A percentile compares a stretch with the other conserved stretches of the same genome.
These are phyloP conservation scores for Phialophora macrospora DNA, from an alignment of 2,329 filamentous ascomycete species.

Conservation along the genomic window DNA sequence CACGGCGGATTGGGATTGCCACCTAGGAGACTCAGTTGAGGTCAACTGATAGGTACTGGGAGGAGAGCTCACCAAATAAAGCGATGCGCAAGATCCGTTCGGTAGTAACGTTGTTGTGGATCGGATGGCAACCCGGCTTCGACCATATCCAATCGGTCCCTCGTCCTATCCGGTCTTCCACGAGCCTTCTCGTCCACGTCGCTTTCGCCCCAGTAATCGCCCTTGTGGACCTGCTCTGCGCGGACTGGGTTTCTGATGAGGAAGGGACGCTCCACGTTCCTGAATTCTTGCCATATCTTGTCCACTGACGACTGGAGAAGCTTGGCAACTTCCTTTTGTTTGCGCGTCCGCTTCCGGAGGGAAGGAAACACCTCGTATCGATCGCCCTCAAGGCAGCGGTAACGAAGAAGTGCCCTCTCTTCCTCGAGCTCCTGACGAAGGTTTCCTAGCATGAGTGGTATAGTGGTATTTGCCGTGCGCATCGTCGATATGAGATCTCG, in stretches of 20 bases:
- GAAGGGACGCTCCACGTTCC: constrained; percentile 35
- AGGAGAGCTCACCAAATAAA: constrained; percentile 31
- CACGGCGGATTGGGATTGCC: constrained; percentile 32
- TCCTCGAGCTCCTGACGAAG: constrained; percentile 35
- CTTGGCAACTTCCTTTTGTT: constrained; percentile 21
- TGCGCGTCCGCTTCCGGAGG: constrained; percentile 22
- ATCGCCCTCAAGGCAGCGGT: constrained; percentile 34
- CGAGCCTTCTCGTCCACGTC: constrained; percentile 29
- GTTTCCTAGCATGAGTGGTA: constrained; percentile 36
- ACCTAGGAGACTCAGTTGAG: constrained; percentile 20
- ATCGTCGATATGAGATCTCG: constrained; percentile 34
- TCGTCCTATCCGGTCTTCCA: constrained; percentile 21
- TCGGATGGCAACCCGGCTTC: constrained; percentile 32
- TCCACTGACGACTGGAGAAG: constrained; percentile 32
- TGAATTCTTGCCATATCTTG: constrained; percentile 35
- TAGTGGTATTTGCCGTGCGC: constrained; percentile 28
- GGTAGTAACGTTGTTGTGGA: constrained; percentile 31
- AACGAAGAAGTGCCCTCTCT: constrained; percentile 30
- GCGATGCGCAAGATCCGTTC: constrained; percentile 33
- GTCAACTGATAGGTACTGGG: background rate
- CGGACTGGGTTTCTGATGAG: constrained; percentile 28
- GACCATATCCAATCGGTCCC: constrained; percentile 29
- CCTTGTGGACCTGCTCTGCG: constrained; percentile 27
- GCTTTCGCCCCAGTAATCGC: constrained; percentile 34
- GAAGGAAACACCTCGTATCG: constrained; percentile 30